Evolutionary conservation across 805 yeast species (phyloP).

Genomic region (Spathaspora sp.): DNA sequence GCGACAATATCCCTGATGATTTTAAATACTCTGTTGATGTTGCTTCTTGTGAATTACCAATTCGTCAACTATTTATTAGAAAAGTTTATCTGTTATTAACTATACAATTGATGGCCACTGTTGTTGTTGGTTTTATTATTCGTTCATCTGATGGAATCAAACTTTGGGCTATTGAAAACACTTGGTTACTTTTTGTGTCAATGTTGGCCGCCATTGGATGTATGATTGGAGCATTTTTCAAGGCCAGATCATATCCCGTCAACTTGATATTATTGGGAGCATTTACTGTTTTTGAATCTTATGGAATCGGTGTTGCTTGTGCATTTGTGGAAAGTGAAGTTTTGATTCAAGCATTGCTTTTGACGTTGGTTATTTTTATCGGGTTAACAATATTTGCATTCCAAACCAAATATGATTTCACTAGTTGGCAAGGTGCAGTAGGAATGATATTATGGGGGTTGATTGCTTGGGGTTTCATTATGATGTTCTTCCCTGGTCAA

Average conservation of each 20-base stretch:
- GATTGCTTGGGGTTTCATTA: conserved; percentile 65
- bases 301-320: conserved; percentile 64
- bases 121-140: conserved; percentile 52
- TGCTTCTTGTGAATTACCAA: conserved; percentile 69
- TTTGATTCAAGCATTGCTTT: conserved; percentile 65
- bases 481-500: conserved; percentile 56
- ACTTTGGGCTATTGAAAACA: conserved; percentile 53
- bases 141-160: conserved; percentile 41
- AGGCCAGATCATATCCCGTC: conserved; percentile 66
- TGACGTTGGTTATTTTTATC: conserved; percentile 68
- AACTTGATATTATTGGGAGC: conserved; percentile 57
- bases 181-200: conserved; percentile 57
- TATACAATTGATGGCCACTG: conserved; percentile 61
- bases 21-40: conserved; percentile 80
- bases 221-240: conserved; percentile 58
- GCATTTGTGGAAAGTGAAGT: conserved; percentile 58
- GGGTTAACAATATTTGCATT: conserved; percentile 76
- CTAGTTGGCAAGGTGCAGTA: conserved; percentile 58
- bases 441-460: conserved; percentile 60
- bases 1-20: conserved; percentile 58
- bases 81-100: conserved; percentile 74
- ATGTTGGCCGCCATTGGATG: conserved; percentile 59
- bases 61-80: conserved; percentile 72
- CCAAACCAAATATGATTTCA: conserved; percentile 74
- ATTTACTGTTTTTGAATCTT: conserved; percentile 75